Conservation (phyloP, 768 basidiomycete species). For the Suillus discolor region DNA sequence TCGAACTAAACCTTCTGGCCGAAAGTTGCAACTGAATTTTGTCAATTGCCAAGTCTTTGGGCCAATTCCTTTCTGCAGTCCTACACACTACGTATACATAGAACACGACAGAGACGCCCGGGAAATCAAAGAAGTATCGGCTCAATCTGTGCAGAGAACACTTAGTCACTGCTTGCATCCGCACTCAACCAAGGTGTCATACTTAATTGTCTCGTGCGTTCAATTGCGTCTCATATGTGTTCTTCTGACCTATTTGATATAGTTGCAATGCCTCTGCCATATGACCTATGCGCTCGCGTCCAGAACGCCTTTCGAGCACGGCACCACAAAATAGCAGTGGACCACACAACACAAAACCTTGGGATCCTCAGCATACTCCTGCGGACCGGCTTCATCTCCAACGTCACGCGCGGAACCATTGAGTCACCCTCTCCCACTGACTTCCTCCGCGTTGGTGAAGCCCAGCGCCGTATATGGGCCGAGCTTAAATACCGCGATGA, state of each 20-base stretch:
- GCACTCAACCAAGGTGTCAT: not conserved
- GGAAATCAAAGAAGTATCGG: too few species aligned
- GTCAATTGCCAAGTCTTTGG: too few species aligned
- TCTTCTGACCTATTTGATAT: not conserved
- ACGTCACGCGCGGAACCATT: conserved; percentile 77
- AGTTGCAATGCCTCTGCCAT: conserved; percentile 58
- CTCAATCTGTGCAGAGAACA: too few species aligned
- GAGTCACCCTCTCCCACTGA: conserved; percentile 61
- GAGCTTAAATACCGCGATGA: conserved; percentile 93
- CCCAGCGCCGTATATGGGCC: conserved; percentile 87
- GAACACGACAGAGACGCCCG: too few species aligned
- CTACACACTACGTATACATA: too few species aligned
- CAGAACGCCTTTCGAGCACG: conserved; percentile 93
- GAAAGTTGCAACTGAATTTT: too few species aligned
- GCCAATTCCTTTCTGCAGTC: too few species aligned
- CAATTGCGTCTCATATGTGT: not conserved
- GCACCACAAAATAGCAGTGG: conserved; percentile 73
- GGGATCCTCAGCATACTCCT: conserved; percentile 92
- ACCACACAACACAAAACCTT: conserved; percentile 87
- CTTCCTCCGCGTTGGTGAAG: conserved; percentile 61
- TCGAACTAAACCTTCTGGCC: too few species aligned
- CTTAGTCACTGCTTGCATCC: not conserved
- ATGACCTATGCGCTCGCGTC: conserved; percentile 86
- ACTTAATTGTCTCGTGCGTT: not conserved
- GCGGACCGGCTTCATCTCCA: conserved; percentile 85